Evolutionary conservation across 2,329 filamentous ascomycete species (phyloP), one percentile per base, ranked within the genome.

Genomic region (Xylariales sp.): DNA sequence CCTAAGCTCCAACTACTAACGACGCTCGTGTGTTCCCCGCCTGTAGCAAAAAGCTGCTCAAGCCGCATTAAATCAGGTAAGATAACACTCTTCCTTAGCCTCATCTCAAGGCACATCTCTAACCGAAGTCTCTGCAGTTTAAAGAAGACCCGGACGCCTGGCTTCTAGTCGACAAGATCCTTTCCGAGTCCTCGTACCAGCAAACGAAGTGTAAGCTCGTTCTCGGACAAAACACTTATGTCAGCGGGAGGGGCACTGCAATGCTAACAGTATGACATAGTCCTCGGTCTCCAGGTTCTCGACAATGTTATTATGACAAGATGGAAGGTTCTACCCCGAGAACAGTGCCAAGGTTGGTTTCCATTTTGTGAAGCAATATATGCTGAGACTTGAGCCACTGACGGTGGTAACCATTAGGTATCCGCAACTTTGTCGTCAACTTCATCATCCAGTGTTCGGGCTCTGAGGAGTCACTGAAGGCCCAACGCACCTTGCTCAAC

Each of bases 81-180:
- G 78, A 56, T 48, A 33, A 62, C 42, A 64, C 49, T n/a, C n/a
- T n/a, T n/a, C n/a, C n/a, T n/a, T n/a, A n/a, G n/a, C n/a, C n/a
- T n/a, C n/a, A n/a, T n/a, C n/a, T n/a, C n/a, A n/a, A n/a, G n/a
- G n/a, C n/a, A n/a, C n/a, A n/a, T n/a, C n/a, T n/a, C n/a, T n/a
- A n/a, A n/a, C n/a, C n/a, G n/a, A n/a, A n/a, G n/a, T n/a, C n/a
- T n/a, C n/a, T n/a, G n/a, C 46, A 97, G 88, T 98, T 98, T 77
- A 97, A 97, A 67, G 93, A 97, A 72, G 95, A 97, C 58, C 90
- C 91, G 41, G 93, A 98, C 70, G 85, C 93, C 43, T 98, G 93
- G 93, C 78, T 97, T 50, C 80, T 96, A 62, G 93, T 97, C 55
- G 93, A 96, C 62, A 90, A 95, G 69, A 95, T 98, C 57, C 78